These are phyloP conservation scores for Cyphellophora attinorum DNA, from an alignment of 2,329 filamentous ascomycete genomes.

Conservation along the genomic window DNA sequence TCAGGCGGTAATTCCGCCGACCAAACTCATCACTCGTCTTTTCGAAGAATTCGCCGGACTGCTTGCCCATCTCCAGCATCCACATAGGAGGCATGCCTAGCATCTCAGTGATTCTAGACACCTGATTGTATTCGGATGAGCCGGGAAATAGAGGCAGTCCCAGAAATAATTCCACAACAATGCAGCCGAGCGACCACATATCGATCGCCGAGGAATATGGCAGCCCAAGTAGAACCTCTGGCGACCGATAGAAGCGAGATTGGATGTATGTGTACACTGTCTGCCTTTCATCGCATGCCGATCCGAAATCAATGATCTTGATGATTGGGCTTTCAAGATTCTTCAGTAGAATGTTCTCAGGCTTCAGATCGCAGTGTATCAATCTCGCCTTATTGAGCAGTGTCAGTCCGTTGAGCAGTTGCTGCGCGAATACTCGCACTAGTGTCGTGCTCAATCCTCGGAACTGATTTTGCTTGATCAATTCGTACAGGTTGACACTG, in stretches of 20 bases:
- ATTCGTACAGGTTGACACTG: slow-evolving; percentile 94
- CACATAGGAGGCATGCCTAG: slow-evolving; percentile 89
- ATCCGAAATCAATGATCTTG: slow-evolving; percentile 99
- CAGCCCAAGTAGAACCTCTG: slow-evolving; percentile 87
- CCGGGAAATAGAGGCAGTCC: slow-evolving; percentile 91
- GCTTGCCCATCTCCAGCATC: slow-evolving; percentile 99
- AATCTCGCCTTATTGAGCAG: slow-evolving; percentile 90
- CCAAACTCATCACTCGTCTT: slow-evolving; percentile 88
- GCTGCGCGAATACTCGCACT: slow-evolving; percentile 94
- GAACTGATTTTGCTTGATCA: slow-evolving; percentile 99
- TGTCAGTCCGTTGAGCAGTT: slow-evolving; percentile 83
- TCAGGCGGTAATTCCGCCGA: slow-evolving; percentile 79
- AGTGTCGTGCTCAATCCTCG: slow-evolving; percentile 91
- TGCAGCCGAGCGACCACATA: slow-evolving; percentile 99
- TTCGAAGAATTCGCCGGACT: slow-evolving; percentile 94
- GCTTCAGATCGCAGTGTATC: slow-evolving; percentile 97
- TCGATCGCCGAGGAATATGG: slow-evolving; percentile 98
- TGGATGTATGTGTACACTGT: slow-evolving; percentile 99
- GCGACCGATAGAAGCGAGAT: slow-evolving; percentile 93
- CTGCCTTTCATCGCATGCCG: slow-evolving; percentile 93
- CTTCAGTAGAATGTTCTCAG: slow-evolving; percentile 94
- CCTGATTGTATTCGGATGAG: slow-evolving; percentile 97
- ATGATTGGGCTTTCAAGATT: slow-evolving; percentile 98
- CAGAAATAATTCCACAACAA: slow-evolving; percentile 94
- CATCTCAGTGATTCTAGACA: slow-evolving; percentile 96